Base-by-base conservation (phyloP, 1,284 basidiomycete species). In the Singerocomus inundabilis region DNA sequence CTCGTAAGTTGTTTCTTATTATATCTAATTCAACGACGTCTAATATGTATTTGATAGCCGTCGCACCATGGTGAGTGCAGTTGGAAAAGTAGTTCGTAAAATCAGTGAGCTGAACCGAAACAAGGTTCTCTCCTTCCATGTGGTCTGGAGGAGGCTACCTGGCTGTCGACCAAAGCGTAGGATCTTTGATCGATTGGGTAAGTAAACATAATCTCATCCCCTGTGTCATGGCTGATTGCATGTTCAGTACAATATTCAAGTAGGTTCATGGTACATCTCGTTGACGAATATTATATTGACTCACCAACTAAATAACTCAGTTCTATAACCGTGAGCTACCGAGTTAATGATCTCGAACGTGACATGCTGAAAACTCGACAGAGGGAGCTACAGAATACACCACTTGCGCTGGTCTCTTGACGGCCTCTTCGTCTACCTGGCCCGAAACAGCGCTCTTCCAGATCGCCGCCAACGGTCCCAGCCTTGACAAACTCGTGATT, bases 261-360 rank as follows among this genome's bases (percentile, higher is more conserved):
- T 74, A 47, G 12, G 54, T 45, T 16, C n/a, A 30, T 21, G 28
- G 25, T 25, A 26, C 28, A 25, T 40, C 49, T 45, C 33, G 10
- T 21, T 12, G 29, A 32, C 8, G 32, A 32, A 46, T 30, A 16
- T 21, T 21, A 21, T 21, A 2, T 35, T 51, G 34, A 56, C 36
- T 18, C 12, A 13, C 16, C 6, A 13, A 24, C 21, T 33, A 8
- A n/a, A 37, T n/a, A 9, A 31, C 5, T 4, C 11, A 83, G 74
- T 84, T 83, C 66, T 84, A 85, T 61, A 84, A 85, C 59, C 81
- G 81, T 82, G 51, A 56, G 73, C 61, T 13, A n/a, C 40, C n/a
- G 18, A 11, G 3, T 31, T n/a, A 8, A n/a, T 1, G 18, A 30
- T 32, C 21, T 5, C 0, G 10, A 26, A 31, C 0, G 9, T 28